Evolutionary conservation across 768 basidiomycete genomes (phyloP).

Genomic region (Coprinellus micaceus): DNA sequence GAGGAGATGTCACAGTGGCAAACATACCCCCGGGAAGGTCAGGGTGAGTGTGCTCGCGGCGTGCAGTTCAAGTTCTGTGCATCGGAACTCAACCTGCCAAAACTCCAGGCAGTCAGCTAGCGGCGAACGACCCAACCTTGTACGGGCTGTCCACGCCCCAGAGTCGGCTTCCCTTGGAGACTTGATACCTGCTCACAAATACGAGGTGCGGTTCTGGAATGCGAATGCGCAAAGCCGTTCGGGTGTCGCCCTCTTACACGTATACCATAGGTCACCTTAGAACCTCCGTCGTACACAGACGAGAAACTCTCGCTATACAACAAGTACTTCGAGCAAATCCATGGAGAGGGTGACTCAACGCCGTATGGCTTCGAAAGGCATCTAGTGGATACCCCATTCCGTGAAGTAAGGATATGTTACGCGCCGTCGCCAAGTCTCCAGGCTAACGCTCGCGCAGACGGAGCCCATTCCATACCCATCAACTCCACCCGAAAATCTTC

Average conservation of each 20-base stretch:
- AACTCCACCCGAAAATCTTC: constrained; percentile 52
- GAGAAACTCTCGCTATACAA: constrained; percentile 81
- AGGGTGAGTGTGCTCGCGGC: not conserved
- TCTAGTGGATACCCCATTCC: no score
- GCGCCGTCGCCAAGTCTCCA: no score
- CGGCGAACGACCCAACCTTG: constrained; percentile 32
- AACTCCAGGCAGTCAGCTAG: constrained; percentile 21
- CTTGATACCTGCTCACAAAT: constrained; percentile 43
- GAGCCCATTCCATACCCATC: not conserved
- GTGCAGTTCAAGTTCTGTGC: no score
- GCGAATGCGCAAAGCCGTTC: not conserved
- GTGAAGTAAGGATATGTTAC: no score
- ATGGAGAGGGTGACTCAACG: constrained; percentile 57
- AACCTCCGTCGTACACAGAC: constrained; percentile 67
- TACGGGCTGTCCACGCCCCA: constrained; percentile 53
- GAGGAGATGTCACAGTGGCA: constrained; percentile 28
- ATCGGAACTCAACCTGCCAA: no score
- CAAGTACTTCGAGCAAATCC: constrained; percentile 76
- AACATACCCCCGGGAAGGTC: constrained; percentile 20
- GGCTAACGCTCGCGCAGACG: no score
- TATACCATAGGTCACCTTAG: constrained; percentile 58
- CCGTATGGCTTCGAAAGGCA: constrained; percentile 52
- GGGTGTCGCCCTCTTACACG: no score
- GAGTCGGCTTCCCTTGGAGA: constrained; percentile 40
- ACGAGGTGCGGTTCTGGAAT: constrained; percentile 45